Percentiles rank a stretch among this genome's conserved stretches.
Evolutionary conservation across 306 rosid genomes (phyloP).

Genomic region (Canavalia ensiformis): DNA sequence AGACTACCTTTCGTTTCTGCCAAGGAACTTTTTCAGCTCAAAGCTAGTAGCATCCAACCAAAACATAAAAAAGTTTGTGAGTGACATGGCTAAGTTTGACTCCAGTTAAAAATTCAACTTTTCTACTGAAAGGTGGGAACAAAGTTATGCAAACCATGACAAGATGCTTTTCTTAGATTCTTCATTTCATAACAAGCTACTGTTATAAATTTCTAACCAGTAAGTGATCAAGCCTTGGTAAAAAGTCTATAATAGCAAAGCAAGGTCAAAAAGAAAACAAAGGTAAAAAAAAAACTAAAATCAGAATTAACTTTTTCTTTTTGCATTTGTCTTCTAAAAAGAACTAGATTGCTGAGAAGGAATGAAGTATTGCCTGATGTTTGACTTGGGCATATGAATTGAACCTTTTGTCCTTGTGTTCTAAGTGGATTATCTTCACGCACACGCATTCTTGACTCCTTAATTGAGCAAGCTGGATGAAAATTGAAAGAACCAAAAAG

Average conservation of each 20-base stretch:
- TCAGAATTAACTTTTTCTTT: background rate
- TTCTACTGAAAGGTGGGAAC: constrained; percentile 4
- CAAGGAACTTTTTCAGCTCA: constrained; percentile 23
- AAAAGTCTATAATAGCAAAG: constrained; percentile 21
- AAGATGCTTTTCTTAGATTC: background rate
- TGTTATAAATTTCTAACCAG: background rate
- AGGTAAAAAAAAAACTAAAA: background rate
- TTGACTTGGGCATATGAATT: constrained; percentile 56
- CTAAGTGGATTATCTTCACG: constrained; percentile 55
- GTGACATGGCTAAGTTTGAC: constrained; percentile 13
- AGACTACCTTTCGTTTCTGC: background rate
- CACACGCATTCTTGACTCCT: constrained; percentile 54
- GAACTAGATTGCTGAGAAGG: constrained; percentile 41
- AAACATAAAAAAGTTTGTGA: constrained; percentile 1
- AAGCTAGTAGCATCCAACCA: background rate
- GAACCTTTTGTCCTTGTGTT: constrained; percentile 59
- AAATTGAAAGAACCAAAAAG: constrained; percentile 47
- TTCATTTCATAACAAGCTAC: constrained; percentile 29
- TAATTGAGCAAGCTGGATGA: constrained; percentile 65
- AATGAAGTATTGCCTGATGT: constrained; percentile 68
- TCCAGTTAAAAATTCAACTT: constrained; percentile 17
- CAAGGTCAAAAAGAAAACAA: constrained; percentile 20
- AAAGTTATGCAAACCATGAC: constrained; percentile 30
- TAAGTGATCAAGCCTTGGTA: background rate
- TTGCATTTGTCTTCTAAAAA: constrained; percentile 2